Evolutionary conservation across 345 rosid species (phyloP).

Genomic region (Durio zibethinus): DNA sequence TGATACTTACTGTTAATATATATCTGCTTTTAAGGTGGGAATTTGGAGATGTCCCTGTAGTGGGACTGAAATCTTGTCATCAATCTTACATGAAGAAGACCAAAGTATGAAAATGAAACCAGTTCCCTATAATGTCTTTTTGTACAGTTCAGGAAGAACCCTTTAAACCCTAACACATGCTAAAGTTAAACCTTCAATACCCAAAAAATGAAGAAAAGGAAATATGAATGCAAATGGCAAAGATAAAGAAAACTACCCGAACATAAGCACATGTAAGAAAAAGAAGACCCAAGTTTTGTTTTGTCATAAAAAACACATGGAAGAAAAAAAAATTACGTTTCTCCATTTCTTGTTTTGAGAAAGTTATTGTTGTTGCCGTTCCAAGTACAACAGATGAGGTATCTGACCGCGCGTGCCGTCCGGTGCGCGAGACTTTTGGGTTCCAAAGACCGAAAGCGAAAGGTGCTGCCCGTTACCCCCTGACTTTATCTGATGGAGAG

Average conservation of each 20-base stretch:
- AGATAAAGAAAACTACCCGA: neutral
- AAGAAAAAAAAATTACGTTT: neutral
- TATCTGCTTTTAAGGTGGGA: conserved; percentile 10
- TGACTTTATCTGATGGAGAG: conserved; percentile 14
- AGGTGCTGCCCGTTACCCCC: conserved; percentile 8
- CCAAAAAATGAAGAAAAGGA: conserved; percentile 23
- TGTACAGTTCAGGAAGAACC: neutral
- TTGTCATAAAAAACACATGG: neutral
- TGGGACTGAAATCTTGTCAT: conserved; percentile 8
- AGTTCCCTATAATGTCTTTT: neutral
- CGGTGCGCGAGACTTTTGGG: conserved; percentile 45
- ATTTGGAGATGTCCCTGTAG: conserved; percentile 2
- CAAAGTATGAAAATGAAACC: neutral
- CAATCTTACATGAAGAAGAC: conserved; percentile 14
- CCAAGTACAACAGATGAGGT: conserved; percentile 11
- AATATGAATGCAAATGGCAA: conserved; percentile 26
- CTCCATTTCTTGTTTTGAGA: conserved; percentile 5
- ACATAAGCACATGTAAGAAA: conserved; percentile 12
- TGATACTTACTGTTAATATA: neutral
- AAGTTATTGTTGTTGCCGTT: neutral
- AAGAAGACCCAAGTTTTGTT: conserved; percentile 19
- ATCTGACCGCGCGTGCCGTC: conserved; percentile 78
- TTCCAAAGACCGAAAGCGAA: conserved; percentile 21
- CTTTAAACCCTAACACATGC: neutral
- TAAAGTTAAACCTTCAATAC: neutral